phyloP scores from a whole-genome alignment of 805 yeast species.

The Wickerhamiella vanderwaltii region DNA sequence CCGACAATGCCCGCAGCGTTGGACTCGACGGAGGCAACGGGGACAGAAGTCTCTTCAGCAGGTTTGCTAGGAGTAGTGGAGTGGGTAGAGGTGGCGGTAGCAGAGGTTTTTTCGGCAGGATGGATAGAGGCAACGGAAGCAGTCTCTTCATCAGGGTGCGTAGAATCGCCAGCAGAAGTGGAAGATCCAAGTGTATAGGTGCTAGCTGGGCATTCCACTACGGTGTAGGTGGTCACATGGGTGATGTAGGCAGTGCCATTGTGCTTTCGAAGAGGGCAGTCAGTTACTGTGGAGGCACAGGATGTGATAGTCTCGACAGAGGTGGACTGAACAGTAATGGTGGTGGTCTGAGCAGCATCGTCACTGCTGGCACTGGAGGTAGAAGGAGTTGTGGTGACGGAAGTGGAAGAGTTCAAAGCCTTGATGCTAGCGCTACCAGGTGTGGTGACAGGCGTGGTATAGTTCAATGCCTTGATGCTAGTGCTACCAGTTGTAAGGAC shows the following conservation, averaged over 20 bases:
- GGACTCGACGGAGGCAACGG: constrained; percentile 14
- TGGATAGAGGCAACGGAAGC: too few relatives aligned
- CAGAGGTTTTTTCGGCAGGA: too few relatives aligned
- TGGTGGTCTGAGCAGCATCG: constrained; percentile 26
- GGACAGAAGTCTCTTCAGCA: constrained; percentile 6
- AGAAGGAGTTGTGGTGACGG: too few relatives aligned
- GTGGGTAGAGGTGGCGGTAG: too few relatives aligned
- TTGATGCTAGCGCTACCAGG: too few relatives aligned
- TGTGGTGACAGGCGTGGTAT: too few relatives aligned
- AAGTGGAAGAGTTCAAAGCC: too few relatives aligned
- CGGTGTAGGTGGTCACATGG: constrained; percentile 34
- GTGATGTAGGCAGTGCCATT: constrained; percentile 18
- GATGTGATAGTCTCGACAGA: constrained; percentile 38
- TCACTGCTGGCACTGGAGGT: too few relatives aligned
- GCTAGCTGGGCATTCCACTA: constrained; percentile 31
- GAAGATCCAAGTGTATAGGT: constrained; percentile 4
- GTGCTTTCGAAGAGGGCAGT: constrained; percentile 20
- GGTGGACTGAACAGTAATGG: constrained; percentile 24
- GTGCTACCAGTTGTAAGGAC: too few relatives aligned
- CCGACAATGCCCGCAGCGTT: constrained; percentile 17
- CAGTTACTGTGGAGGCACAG: constrained; percentile 23
- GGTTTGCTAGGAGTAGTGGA: too few relatives aligned
- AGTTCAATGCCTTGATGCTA: too few relatives aligned
- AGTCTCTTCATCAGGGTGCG: too few relatives aligned
- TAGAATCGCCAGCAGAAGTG: not conserved